Base-by-base conservation (phyloP, 352 stramenopile genomes). In the Vaucheria bursata region DNA sequence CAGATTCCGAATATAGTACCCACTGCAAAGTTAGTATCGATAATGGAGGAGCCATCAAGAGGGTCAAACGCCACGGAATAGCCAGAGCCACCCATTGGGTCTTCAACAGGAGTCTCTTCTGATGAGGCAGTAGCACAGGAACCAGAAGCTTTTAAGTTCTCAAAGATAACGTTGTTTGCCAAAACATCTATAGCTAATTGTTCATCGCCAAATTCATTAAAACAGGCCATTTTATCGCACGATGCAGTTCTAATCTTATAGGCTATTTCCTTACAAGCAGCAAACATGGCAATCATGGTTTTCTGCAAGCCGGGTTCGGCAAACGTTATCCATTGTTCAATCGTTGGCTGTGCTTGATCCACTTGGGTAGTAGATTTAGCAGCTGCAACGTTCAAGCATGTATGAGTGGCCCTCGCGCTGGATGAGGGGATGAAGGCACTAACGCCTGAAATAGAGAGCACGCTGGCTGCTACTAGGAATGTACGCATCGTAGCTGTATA, bases 1-100 rank as follows among this genome's bases (percentile, higher is more conserved):
- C 82, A 86, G 64, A 91, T 86, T 29, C 86, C 87, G 77, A 88
- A 91, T 73, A 91, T 91, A 59, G 82, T 86, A 29, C 88, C 88
- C 1, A 91, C 87, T 53, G 85, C 86, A 72, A 91, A 91, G 81
- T 91, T 91, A 1, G 88, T 88, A 84, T 90, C 88, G 79, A 91
- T 90, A 65, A 91, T 90, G 53, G 81, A 88, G 3, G 85, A 89
- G 74, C 88, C 88, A 84, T 91, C 88, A 25, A 91, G 84, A 31
- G 88, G 88, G 83, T 91, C 88, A 75, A 90, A 91, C 32, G 85
- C 86, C 12, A 91, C 71, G 1, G 86, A 89, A 75, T 84, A 86
- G 33, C 83, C 83, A 59, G 74, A 52, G 29, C 80, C 80, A 67
- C 80, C 80, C 80, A 85, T 85, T 29, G 80, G 80, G 49, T 85